Conservation (phyloP, 1,139 yeast genomes). For the Saccharomycopsis hybrid region DNA sequence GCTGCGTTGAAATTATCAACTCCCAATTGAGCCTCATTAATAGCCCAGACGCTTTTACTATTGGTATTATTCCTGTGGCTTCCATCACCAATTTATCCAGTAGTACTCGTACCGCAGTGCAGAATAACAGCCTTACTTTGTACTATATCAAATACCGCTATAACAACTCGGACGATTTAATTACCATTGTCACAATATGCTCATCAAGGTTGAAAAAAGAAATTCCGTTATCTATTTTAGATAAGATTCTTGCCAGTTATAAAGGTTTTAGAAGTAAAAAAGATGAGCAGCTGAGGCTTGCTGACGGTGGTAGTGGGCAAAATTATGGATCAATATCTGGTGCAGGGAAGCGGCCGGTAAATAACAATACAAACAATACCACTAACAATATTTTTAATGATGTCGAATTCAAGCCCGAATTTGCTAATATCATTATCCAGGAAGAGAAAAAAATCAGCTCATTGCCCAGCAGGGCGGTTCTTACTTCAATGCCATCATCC, state of each 20-base stretch:
- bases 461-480: slow-evolving; percentile 8
- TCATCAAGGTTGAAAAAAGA: slow-evolving; percentile 23
- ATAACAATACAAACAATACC: background rate
- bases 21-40: slow-evolving; percentile 24
- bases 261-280: slow-evolving; percentile 17
- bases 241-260: slow-evolving; percentile 23
- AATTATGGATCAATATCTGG: background rate
- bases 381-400: slow-evolving; percentile 2
- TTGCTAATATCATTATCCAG: slow-evolving; percentile 6
- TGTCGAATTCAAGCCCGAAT: slow-evolving; percentile 13
- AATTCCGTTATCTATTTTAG: slow-evolving; percentile 24
- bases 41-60: slow-evolving; percentile 22
- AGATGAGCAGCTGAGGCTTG: background rate
- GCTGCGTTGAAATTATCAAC: slow-evolving; percentile 23
- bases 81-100: slow-evolving; percentile 19
- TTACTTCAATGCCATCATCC: background rate
- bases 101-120: slow-evolving; percentile 22
- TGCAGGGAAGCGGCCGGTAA: too few species aligned
- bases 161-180: slow-evolving; percentile 23
- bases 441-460: slow-evolving; percentile 14
- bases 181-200: slow-evolving; percentile 25
- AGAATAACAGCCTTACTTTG: slow-evolving; percentile 16
- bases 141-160: slow-evolving; percentile 17
- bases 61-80: slow-evolving; percentile 23
- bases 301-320: background rate